Percentiles rank a stretch among this genome's conserved stretches.
phyloP scores from a whole-genome alignment of 2,329 filamentous ascomycete species.

The Botryotinia narcissicola region DNA sequence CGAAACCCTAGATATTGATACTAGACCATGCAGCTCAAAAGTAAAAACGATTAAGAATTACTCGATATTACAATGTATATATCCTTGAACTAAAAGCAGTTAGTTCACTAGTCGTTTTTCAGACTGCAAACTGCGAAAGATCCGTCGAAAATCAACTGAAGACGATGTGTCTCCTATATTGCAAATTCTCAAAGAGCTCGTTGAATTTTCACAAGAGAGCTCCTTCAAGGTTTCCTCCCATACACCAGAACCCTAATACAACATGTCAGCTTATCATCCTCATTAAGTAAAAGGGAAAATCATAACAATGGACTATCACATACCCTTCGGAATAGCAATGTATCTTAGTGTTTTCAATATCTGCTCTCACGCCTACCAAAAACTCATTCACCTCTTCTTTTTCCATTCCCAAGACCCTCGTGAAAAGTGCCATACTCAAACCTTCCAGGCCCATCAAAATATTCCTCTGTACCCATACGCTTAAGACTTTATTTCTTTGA shows the following conservation, averaged over 20 bases:
- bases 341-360: conserved; percentile 22
- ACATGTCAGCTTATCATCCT: background rate
- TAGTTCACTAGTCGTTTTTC: background rate
- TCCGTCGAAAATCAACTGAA: background rate
- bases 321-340: conserved; percentile 22
- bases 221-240: background rate
- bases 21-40: background rate
- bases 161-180: background rate
- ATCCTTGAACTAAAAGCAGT: background rate
- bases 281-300: background rate
- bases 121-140: background rate
- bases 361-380: conserved; percentile 21
- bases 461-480: conserved; percentile 30
- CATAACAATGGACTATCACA: background rate
- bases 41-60: background rate
- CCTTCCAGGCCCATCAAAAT: conserved; percentile 25
- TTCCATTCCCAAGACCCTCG: conserved; percentile 32
- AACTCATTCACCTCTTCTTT: conserved; percentile 36
- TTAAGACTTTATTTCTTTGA: conserved; percentile 31
- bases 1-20: background rate
- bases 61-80: background rate
- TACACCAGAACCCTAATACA: conserved; percentile 2
- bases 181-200: background rate
- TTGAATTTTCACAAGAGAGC: background rate
- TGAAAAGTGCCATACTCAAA: conserved; percentile 25